These are phyloP conservation scores for Castanea sativa DNA, from an alignment of 306 rosid genomes.

Conservation along the genomic window DNA sequence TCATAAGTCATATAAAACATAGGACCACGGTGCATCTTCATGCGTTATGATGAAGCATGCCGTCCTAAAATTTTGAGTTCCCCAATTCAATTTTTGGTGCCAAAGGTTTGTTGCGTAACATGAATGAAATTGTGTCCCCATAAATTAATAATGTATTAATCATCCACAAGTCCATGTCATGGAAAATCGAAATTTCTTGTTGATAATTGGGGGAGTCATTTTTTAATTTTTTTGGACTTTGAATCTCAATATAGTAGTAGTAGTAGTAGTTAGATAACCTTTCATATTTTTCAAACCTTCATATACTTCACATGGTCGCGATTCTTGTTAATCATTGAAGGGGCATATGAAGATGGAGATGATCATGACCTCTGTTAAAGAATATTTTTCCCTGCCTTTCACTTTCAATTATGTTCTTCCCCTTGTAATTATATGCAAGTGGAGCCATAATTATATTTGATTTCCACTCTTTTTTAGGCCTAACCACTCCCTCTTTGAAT, in stretches of 20 bases:
- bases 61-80: conserved; percentile 9
- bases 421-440: conserved; percentile 36
- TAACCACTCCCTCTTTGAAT: conserved; percentile 35
- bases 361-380: conserved; percentile 28
- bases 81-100: not conserved
- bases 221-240: not conserved
- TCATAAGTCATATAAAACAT: conserved; percentile 1
- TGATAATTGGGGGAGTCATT: conserved; percentile 27
- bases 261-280: conserved; percentile 29
- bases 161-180: not conserved
- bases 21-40: conserved; percentile 48
- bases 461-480: conserved; percentile 24
- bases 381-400: conserved; percentile 13
- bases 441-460: conserved; percentile 39
- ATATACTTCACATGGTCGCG: conserved; percentile 57
- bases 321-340: conserved; percentile 60
- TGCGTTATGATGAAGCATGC: conserved; percentile 55
- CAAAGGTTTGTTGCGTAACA: not conserved
- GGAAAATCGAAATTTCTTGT: conserved; percentile 13
- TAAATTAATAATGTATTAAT: not conserved
- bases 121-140: not conserved
- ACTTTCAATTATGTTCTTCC: conserved; percentile 15
- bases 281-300: conserved; percentile 22
- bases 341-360: conserved; percentile 38
- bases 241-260: not conserved